A percentile compares a stretch with the other conserved stretches of the same genome.
Evolutionary conservation across 108 stramenopile genomes (phyloP).

Genomic region (Cyclotella kingstonii): DNA sequence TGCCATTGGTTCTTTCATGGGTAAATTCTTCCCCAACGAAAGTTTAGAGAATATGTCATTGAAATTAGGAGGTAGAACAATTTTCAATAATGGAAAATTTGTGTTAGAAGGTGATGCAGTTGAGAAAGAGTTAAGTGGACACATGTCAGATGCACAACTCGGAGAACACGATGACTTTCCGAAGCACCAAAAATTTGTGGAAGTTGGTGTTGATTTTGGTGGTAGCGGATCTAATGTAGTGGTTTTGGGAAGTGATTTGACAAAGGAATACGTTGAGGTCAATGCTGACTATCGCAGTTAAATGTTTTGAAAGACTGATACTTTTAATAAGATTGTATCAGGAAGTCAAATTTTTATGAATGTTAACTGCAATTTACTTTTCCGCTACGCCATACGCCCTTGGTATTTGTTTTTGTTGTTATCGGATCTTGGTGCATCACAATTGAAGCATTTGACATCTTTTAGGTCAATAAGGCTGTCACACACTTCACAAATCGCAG

Average conservation of each 20-base stretch:
- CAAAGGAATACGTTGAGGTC: constrained; percentile 91
- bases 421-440: constrained; percentile 5
- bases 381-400: neutral
- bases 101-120: constrained; percentile 87
- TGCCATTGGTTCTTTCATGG: constrained; percentile 93
- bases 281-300: constrained; percentile 98
- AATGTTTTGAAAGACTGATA: no score
- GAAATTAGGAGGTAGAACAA: constrained; percentile 82
- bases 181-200: constrained; percentile 89
- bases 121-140: constrained; percentile 84
- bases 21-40: constrained; percentile 70
- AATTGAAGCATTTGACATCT: constrained; percentile 10
- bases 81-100: constrained; percentile 92
- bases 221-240: constrained; percentile 51
- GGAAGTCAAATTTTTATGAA: no score
- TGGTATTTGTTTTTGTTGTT: constrained; percentile 1
- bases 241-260: constrained; percentile 93
- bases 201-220: constrained; percentile 80
- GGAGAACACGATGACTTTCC: constrained; percentile 79
- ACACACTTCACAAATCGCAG: constrained; percentile 11
- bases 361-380: no score
- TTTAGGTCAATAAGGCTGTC: neutral
- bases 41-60: constrained; percentile 64
- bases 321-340: no score
- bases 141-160: constrained; percentile 88